Conservation (phyloP, 2,329 filamentous ascomycete species). For the Cyclaneusma minus region DNA sequence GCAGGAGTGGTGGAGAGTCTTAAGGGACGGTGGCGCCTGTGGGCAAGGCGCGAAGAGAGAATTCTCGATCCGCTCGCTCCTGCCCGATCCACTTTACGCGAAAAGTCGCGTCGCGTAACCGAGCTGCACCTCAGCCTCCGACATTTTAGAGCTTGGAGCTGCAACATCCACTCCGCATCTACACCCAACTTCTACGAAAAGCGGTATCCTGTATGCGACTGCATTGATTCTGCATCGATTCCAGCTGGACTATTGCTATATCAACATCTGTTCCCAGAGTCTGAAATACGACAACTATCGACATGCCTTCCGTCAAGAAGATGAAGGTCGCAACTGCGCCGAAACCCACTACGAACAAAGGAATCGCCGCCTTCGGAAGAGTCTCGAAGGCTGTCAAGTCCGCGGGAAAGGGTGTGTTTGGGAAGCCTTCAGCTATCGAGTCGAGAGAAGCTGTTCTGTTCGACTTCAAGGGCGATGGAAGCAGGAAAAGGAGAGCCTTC, state of each 20-base stretch:
- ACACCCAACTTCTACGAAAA: not conserved
- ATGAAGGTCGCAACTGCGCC: slow-evolving; percentile 12
- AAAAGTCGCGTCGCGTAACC: no score
- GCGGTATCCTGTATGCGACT: slow-evolving; percentile 7
- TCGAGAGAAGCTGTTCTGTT: slow-evolving; percentile 18
- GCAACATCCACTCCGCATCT: slow-evolving; percentile 1
- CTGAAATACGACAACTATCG: slow-evolving; percentile 8
- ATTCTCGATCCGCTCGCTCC: no score
- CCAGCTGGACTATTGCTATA: no score
- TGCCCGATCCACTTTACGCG: no score
- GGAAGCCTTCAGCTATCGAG: slow-evolving; percentile 16
- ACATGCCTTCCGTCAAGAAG: slow-evolving; percentile 16
- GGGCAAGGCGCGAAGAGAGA: no score
- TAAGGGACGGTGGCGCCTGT: no score
- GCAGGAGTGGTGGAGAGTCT: no score
- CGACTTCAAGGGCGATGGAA: slow-evolving; percentile 14
- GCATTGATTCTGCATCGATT: slow-evolving; percentile 8
- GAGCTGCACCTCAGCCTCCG: no score
- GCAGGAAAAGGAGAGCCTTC: slow-evolving; percentile 17
- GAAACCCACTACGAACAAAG: slow-evolving; percentile 15
- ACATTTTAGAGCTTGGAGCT: slow-evolving; percentile 1
- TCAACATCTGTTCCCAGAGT: no score
- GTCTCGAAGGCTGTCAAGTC: slow-evolving; percentile 24
- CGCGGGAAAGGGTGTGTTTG: slow-evolving; percentile 15
- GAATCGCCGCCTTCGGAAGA: slow-evolving; percentile 25